phyloP scores from a whole-genome alignment of 495 filamentous ascomycete species.

The Trichoderma virens region DNA sequence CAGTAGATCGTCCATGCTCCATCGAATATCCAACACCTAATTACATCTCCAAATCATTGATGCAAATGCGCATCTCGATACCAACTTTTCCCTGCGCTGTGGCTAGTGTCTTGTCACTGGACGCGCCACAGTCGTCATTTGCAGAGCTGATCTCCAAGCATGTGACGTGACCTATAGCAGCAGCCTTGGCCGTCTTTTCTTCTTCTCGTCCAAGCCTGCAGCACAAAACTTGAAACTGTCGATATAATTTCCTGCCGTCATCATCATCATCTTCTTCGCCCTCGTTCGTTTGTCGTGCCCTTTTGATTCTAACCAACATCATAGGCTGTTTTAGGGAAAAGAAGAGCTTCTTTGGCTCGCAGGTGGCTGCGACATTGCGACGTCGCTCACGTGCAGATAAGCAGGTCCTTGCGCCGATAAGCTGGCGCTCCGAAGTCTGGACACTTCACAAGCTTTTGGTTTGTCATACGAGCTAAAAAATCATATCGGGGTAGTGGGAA shows the following conservation, averaged over 20 bases:
- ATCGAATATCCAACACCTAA: not conserved
- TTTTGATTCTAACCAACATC: too few relatives aligned
- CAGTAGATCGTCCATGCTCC: too few relatives aligned
- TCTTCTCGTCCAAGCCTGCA: not conserved
- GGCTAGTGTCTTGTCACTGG: not conserved
- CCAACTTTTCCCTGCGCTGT: not conserved
- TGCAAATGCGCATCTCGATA: not conserved
- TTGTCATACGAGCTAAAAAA: conserved; percentile 9
- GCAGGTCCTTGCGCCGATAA: not conserved
- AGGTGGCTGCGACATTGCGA: not conserved
- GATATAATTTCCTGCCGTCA: not conserved
- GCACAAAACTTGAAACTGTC: too few relatives aligned
- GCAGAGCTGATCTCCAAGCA: not conserved
- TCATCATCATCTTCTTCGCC: not conserved
- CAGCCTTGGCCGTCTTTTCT: not conserved
- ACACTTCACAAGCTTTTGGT: conserved; percentile 1
- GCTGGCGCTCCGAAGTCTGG: not conserved
- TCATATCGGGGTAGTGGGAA: conserved; percentile 1
- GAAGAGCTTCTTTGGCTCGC: not conserved
- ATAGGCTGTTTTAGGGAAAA: not conserved
- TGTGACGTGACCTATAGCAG: not conserved
- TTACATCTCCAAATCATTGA: not conserved
- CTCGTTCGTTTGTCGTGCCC: not conserved
- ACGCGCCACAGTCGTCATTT: conserved; percentile 6
- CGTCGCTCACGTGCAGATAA: conserved; percentile 1